Evolutionary conservation across 345 rosid genomes (phyloP).

Genomic region (Nasturtium officinale): DNA sequence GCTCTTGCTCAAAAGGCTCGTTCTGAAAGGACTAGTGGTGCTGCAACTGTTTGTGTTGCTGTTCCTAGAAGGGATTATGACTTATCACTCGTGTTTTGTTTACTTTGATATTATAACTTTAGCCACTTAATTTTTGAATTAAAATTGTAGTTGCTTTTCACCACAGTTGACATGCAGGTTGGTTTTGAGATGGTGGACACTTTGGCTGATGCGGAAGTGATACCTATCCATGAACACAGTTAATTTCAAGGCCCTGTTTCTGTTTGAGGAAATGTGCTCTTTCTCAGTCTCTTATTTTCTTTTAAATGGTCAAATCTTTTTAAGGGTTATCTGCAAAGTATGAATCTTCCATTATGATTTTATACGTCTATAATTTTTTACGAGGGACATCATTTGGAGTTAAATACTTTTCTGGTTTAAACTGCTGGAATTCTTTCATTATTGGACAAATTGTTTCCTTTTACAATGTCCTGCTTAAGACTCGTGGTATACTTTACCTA

Average conservation of each 20-base stretch:
- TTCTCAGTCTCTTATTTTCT: not conserved
- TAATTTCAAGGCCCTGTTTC: slow-evolving; percentile 63
- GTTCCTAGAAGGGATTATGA: slow-evolving; percentile 32
- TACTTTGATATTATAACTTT: not conserved
- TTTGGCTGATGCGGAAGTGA: slow-evolving; percentile 83
- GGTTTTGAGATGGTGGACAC: slow-evolving; percentile 87
- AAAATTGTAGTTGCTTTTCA: not conserved
- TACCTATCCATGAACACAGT: slow-evolving; percentile 53
- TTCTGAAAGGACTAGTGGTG: slow-evolving; percentile 80
- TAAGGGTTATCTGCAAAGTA: not conserved
- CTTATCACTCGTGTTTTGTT: not conserved
- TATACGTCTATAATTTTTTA: not conserved
- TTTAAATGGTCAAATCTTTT: not conserved
- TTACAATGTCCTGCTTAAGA: slow-evolving; percentile 78
- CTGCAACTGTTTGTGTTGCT: slow-evolving; percentile 57
- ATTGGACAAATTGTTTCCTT: slow-evolving; percentile 77
- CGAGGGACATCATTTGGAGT: not conserved
- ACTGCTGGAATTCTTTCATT: slow-evolving; percentile 45
- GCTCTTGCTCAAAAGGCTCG: slow-evolving; percentile 90
- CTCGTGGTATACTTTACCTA: slow-evolving; percentile 59
- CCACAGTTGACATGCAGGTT: slow-evolving; percentile 47
- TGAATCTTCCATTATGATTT: not conserved
- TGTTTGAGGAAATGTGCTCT: slow-evolving; percentile 72
- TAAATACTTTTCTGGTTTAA: slow-evolving; percentile 3
- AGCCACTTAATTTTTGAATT: not conserved